Evolutionary conservation across 495 filamentous ascomycete species (phyloP).

Genomic region (Bacidia rubella): DNA sequence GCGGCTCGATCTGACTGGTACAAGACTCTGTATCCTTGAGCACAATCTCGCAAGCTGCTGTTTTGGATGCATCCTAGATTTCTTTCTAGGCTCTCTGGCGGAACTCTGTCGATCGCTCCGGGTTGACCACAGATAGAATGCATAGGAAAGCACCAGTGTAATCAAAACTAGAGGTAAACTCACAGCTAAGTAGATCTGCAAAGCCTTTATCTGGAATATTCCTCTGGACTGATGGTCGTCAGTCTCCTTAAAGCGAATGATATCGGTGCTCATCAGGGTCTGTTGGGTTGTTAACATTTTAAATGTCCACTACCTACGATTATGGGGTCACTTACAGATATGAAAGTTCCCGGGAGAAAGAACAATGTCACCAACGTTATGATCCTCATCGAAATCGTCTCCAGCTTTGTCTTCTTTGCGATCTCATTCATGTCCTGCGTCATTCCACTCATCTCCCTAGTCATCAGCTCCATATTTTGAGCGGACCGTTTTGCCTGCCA

Average conservation of each 20-base stretch:
- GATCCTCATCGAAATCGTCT: conserved; percentile 30
- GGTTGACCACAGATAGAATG: conserved; percentile 7
- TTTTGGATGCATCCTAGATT: no score
- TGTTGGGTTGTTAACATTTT: conserved; percentile 7
- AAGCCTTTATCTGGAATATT: not conserved
- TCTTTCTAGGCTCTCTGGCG: no score
- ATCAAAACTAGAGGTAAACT: conserved; percentile 12
- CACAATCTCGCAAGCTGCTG: not conserved
- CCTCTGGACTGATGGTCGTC: not conserved
- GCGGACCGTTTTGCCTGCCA: conserved; percentile 7
- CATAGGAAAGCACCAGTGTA: conserved; percentile 11
- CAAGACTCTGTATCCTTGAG: not conserved
- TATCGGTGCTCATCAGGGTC: conserved; percentile 26
- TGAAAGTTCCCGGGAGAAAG: conserved; percentile 29
- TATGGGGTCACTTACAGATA: conserved; percentile 22
- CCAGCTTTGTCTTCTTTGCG: conserved; percentile 26
- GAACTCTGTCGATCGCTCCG: not conserved
- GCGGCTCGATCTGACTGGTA: not conserved
- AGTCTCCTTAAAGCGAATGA: conserved; percentile 14
- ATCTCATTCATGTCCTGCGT: conserved; percentile 15
- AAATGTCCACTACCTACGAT: not conserved
- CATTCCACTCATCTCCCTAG: conserved; percentile 19
- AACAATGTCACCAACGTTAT: conserved; percentile 30
- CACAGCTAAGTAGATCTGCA: conserved; percentile 10
- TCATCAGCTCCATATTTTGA: conserved; percentile 21